A percentile compares a stretch with the other conserved stretches of the same genome.
Evolutionary conservation across 2,329 filamentous ascomycete genomes (phyloP).

Genomic region (Fusarium armeniacum): DNA sequence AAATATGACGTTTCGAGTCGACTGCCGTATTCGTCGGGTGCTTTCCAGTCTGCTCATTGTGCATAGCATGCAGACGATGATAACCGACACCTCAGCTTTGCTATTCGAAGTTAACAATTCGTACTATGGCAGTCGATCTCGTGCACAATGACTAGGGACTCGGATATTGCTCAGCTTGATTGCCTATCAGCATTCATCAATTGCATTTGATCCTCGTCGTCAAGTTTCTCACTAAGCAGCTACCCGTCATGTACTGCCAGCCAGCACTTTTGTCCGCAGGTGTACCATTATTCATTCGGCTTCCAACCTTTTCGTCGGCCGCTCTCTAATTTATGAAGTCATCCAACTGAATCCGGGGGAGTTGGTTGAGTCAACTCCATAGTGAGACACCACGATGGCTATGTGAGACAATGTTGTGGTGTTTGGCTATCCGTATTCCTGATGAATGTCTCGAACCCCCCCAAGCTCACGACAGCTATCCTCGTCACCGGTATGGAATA

Average conservation of each 20-base stretch:
- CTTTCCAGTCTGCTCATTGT: background rate
- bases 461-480: conserved; percentile 28
- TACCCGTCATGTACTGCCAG: conserved; percentile 40
- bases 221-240: conserved; percentile 33
- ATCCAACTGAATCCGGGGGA: conserved; percentile 23
- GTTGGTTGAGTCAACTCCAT: conserved; percentile 3
- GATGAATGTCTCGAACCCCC: conserved; percentile 33
- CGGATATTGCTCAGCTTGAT: conserved; percentile 32
- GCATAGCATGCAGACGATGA: conserved; percentile 7
- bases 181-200: conserved; percentile 30
- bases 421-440: conserved; percentile 8
- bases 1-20: conserved; percentile 39
- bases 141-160: conserved; percentile 21
- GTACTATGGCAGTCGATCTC: conserved; percentile 9
- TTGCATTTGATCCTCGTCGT: conserved; percentile 27
- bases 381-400: conserved; percentile 41
- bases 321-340: conserved; percentile 6
- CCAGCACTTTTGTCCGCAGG: conserved; percentile 26
- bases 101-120: conserved; percentile 30
- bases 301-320: conserved; percentile 24
- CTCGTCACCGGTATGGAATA: conserved; percentile 33
- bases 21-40: conserved; percentile 34
- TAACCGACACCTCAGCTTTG: conserved; percentile 32
- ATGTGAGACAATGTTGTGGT: conserved; percentile 40
- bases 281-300: conserved; percentile 8